phyloP scores from a whole-genome alignment of 352 stramenopile genomes.

The Aphanomyces invadans region DNA sequence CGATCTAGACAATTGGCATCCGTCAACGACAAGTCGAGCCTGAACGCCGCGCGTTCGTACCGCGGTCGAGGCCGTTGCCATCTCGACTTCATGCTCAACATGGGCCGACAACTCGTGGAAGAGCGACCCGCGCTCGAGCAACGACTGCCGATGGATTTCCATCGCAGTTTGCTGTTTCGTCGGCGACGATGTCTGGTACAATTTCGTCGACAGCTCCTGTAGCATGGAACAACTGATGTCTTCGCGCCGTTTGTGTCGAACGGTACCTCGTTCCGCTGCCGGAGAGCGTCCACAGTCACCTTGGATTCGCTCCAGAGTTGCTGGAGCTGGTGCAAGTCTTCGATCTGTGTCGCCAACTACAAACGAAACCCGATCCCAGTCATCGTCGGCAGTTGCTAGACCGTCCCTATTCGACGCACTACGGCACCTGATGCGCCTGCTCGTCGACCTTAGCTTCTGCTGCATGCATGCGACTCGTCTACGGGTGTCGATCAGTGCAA shows the following conservation, averaged over 20 bases:
- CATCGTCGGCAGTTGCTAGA: not conserved
- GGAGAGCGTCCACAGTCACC: not conserved
- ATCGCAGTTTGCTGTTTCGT: not conserved
- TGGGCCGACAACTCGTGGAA: slow-evolving; percentile 8
- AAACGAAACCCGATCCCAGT: not conserved
- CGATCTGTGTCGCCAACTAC: not conserved
- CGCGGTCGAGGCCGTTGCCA: not conserved
- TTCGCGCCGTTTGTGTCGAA: no score
- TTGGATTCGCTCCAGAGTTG: not conserved
- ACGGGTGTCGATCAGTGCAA: no score
- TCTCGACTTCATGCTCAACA: not conserved
- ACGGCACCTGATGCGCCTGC: not conserved
- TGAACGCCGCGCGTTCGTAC: not conserved
- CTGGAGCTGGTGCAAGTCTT: not conserved
- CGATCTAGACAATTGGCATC: no score
- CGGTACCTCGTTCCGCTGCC: slow-evolving; percentile 9
- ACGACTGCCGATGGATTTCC: not conserved
- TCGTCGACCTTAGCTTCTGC: not conserved
- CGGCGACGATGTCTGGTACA: not conserved
- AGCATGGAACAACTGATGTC: no score
- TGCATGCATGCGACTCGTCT: not conserved
- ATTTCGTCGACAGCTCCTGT: no score
- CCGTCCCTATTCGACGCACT: not conserved
- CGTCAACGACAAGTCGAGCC: not conserved
- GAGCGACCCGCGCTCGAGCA: not conserved